A percentile compares a stretch with the other conserved stretches of the same genome.
phyloP scores from a whole-genome alignment of 1,139 yeast genomes.

The Scheffersomyces titani region DNA sequence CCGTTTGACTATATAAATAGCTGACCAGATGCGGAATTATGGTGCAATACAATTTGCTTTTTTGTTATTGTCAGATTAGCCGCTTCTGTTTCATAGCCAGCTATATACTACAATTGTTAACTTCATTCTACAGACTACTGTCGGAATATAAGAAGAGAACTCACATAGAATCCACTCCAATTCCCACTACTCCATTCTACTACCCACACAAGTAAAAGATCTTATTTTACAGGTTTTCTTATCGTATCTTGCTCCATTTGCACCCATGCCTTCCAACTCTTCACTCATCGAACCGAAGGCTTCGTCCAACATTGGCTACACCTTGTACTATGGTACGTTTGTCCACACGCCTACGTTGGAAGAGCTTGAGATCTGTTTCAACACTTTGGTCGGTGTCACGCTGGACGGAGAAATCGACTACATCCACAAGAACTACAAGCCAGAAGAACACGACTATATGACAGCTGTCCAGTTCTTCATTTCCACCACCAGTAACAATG shows the following conservation, averaged over 20 bases:
- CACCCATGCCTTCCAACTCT: neutral
- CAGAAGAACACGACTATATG: slow-evolving; percentile 6
- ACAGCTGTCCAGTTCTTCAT: slow-evolving; percentile 8
- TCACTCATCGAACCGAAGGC: slow-evolving; percentile 16
- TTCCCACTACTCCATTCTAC: neutral
- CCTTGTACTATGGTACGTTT: slow-evolving; percentile 39
- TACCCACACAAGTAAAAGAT: neutral
- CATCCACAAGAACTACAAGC: slow-evolving; percentile 17
- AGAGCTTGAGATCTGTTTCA: slow-evolving; percentile 26
- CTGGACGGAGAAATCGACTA: slow-evolving; percentile 33
- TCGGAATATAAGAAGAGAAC: neutral
- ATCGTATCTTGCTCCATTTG: neutral
- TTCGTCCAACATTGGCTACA: slow-evolving; percentile 21
- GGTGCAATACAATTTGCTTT: neutral
- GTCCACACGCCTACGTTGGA: slow-evolving; percentile 36
- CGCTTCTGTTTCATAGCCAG: neutral
- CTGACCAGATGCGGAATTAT: neutral
- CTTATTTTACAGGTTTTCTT: neutral
- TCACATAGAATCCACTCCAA: neutral
- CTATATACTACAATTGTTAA: neutral
- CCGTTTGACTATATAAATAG: neutral
- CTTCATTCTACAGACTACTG: neutral
- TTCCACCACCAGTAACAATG: neutral
- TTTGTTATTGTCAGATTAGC: neutral
- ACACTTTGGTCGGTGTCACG: slow-evolving; percentile 37